Evolutionary conservation across 208 protist genomes (phyloP).

Genomic region (Jaenimonas drosophilae): DNA sequence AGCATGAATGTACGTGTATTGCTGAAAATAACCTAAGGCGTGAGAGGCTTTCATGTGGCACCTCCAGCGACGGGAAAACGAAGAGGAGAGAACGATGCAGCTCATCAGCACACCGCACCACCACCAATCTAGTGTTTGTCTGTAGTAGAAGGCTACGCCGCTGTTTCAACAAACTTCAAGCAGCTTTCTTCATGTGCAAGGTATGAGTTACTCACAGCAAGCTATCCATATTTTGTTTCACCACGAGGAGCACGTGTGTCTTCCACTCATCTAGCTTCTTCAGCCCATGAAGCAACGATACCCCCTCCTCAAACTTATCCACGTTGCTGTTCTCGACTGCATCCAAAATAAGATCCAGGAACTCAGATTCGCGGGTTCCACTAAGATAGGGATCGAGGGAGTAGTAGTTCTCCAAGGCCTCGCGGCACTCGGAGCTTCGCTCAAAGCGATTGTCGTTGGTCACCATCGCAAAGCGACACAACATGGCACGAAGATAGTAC

Average conservation of each 20-base stretch:
- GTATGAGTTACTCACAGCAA: conserved; percentile 43
- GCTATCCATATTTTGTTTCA: conserved; percentile 80
- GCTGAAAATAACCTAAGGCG: too few species aligned
- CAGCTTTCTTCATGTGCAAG: too few species aligned
- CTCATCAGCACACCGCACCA: too few species aligned
- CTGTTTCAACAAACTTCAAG: too few species aligned
- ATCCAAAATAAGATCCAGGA: conserved; percentile 54
- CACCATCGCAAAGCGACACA: conserved; percentile 71
- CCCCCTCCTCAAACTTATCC: conserved; percentile 68
- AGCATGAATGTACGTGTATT: too few species aligned
- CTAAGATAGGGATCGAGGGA: conserved; percentile 52
- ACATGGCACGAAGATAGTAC: conserved; percentile 70
- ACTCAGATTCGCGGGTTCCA: conserved; percentile 73
- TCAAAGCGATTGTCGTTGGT: conserved; percentile 67
- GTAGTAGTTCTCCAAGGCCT: conserved; percentile 64
- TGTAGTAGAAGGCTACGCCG: too few species aligned
- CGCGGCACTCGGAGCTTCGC: conserved; percentile 45
- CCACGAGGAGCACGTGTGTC: conserved; percentile 69
- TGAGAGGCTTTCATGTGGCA: too few species aligned
- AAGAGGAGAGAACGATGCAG: too few species aligned
- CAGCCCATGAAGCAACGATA: conserved; percentile 65
- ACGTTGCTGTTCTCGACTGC: conserved; percentile 54
- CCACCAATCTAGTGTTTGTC: too few species aligned
- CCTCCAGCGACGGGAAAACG: too few species aligned
- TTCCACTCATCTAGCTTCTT: conserved; percentile 81